Conservation (phyloP, 306 rosid species). For the Cicer judaicum region DNA sequence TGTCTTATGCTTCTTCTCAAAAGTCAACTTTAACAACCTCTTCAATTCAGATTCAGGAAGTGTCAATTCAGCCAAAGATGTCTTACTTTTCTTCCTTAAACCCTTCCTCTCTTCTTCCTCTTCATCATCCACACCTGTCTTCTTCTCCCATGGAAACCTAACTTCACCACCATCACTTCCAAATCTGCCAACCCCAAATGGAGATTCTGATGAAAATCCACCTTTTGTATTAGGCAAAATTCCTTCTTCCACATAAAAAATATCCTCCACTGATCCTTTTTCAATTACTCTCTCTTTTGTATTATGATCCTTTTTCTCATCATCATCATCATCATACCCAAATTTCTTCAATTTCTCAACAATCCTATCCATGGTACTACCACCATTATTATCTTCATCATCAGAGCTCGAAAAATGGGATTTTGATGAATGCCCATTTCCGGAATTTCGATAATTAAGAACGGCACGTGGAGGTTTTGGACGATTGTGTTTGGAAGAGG, state of each 20-base stretch:
- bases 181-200: constrained; percentile 68
- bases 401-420: constrained; percentile 46
- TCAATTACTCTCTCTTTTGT: constrained; percentile 58
- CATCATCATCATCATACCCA: constrained; percentile 64
- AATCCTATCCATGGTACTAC: constrained; percentile 84
- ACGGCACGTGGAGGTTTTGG: constrained; percentile 62
- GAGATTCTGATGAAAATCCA: constrained; percentile 74
- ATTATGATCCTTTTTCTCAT: constrained; percentile 45
- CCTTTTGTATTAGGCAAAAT: constrained; percentile 83
- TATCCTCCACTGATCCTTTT: constrained; percentile 94
- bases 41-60: constrained; percentile 90
- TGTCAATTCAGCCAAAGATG: constrained; percentile 82
- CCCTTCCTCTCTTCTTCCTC: constrained; percentile 48
- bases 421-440: constrained; percentile 52
- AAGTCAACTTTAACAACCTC: constrained; percentile 78
- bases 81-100: constrained; percentile 55
- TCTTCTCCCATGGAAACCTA: constrained; percentile 97
- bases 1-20: constrained; percentile 95
- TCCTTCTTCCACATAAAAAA: constrained; percentile 85
- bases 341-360: constrained; percentile 83
- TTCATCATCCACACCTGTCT: constrained; percentile 55
- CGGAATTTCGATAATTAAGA: constrained; percentile 60
- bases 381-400: constrained; percentile 31
- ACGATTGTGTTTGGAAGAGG: constrained; percentile 47
- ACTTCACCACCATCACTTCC: constrained; percentile 71